Evolutionary conservation across 2,329 filamentous ascomycete genomes (phyloP).

Genomic region (Arthrinium phaeospermum): DNA sequence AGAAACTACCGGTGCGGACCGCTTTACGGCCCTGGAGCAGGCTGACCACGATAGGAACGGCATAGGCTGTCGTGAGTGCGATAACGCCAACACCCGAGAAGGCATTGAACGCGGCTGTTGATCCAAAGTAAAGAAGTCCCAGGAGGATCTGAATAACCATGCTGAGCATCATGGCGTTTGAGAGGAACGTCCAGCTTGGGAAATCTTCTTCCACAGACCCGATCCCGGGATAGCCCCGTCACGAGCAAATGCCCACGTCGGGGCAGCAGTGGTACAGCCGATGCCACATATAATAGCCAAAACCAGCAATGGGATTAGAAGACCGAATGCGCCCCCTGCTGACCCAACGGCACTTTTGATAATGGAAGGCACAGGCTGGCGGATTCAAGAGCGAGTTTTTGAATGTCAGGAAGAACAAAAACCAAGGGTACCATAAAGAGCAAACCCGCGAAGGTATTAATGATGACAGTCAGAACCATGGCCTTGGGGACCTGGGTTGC

Average conservation of each 20-base stretch:
- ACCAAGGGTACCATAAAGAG: conserved; percentile 72
- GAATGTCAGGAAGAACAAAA: conserved; percentile 71
- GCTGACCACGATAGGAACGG: conserved; percentile 69
- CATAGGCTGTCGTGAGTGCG: conserved; percentile 71
- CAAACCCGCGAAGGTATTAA: conserved; percentile 71
- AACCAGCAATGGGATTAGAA: conserved; percentile 69
- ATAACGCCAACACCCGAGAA: conserved; percentile 75
- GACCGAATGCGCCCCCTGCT: conserved; percentile 64
- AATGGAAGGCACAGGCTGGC: conserved; percentile 70
- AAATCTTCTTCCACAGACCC: conserved; percentile 64
- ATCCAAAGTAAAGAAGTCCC: conserved; percentile 73
- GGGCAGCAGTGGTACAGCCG: conserved; percentile 70
- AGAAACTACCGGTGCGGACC: conserved; percentile 62
- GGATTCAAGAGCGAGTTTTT: conserved; percentile 54
- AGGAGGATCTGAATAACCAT: conserved; percentile 69
- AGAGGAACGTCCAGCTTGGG: conserved; percentile 68
- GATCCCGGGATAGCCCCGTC: conserved; percentile 73
- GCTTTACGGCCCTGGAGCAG: conserved; percentile 65
- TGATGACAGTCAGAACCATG: conserved; percentile 70
- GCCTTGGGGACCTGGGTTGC: conserved; percentile 73
- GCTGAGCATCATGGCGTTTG: conserved; percentile 76
- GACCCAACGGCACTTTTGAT: conserved; percentile 67
- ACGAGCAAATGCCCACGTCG: conserved; percentile 73
- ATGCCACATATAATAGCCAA: conserved; percentile 71
- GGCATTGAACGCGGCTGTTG: conserved; percentile 72